These are phyloP conservation scores for Malus hybrid DNA, from an alignment of 331 rosid genomes.

Conservation along the genomic window DNA sequence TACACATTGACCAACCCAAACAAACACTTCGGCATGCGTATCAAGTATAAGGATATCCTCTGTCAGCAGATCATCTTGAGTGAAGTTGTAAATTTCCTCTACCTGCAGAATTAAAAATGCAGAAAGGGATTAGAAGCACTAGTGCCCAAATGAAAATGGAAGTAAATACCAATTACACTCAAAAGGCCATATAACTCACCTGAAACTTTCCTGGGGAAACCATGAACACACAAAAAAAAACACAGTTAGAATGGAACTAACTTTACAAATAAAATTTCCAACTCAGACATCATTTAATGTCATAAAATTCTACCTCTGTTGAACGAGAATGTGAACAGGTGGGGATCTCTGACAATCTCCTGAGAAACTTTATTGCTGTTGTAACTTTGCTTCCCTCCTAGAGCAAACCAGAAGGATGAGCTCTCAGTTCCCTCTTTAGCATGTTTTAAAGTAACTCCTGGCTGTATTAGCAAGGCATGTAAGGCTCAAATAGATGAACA, in stretches of 20 bases:
- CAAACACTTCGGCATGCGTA: constrained; percentile 84
- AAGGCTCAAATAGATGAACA: constrained; percentile 18
- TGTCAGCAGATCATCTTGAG: constrained; percentile 90
- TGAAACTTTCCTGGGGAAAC: constrained; percentile 73
- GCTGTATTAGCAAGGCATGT: constrained; percentile 42
- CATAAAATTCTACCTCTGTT: constrained; percentile 48
- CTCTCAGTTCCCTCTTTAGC: constrained; percentile 98
- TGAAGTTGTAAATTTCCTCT: constrained; percentile 81
- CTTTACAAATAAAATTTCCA: constrained; percentile 12
- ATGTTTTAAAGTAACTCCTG: constrained; percentile 72
- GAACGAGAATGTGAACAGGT: constrained; percentile 62
- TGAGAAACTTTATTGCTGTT: constrained; percentile 51
- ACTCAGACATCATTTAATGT: constrained; percentile 20
- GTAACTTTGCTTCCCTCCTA: constrained; percentile 86
- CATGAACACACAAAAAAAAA: constrained; percentile 21
- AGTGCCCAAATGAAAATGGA: constrained; percentile 2
- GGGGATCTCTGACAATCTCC: constrained; percentile 77
- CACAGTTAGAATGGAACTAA: constrained; percentile 28
- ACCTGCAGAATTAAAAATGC: constrained; percentile 36
- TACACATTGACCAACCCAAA: constrained; percentile 90
- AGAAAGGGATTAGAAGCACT: constrained; percentile 18
- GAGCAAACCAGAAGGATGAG: constrained; percentile 82
- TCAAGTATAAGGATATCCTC: constrained; percentile 91
- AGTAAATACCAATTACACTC: constrained; percentile 18
- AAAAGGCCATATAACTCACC: constrained; percentile 41